Evolutionary conservation across 192 early-diverging fungal species (phyloP).

Genomic region (Podila verticillata): DNA sequence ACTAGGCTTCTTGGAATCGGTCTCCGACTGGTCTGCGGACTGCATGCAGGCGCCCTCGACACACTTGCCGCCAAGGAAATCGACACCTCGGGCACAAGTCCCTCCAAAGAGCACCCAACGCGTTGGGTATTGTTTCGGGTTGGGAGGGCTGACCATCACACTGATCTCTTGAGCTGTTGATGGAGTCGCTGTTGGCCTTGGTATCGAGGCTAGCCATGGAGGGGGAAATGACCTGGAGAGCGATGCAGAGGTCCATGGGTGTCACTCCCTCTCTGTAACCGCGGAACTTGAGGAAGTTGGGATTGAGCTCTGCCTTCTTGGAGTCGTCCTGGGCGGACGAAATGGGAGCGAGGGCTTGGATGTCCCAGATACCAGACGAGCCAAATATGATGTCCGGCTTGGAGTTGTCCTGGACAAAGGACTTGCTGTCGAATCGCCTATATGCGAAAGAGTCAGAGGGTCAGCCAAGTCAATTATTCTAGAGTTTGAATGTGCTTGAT

Average conservation of each 20-base stretch:
- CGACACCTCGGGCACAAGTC: background rate
- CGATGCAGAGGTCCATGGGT: constrained; percentile 1
- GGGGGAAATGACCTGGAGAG: background rate
- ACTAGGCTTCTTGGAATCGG: too few relatives aligned
- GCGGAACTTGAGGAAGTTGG: background rate
- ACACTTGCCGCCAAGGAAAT: background rate
- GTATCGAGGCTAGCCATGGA: too few relatives aligned
- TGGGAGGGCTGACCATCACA: constrained; percentile 1
- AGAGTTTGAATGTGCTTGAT: too few relatives aligned
- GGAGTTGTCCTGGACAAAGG: background rate
- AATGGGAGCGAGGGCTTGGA: background rate
- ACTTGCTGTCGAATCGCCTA: background rate
- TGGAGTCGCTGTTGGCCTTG: background rate
- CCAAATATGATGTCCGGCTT: background rate
- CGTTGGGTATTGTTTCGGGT: background rate
- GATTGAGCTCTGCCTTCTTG: background rate
- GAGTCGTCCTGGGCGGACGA: background rate
- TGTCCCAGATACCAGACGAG: constrained; percentile 1
- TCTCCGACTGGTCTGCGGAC: too few relatives aligned
- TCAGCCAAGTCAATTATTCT: too few relatives aligned
- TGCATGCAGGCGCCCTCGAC: background rate
- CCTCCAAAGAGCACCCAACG: background rate
- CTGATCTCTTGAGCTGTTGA: background rate
- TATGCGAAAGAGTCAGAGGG: too few relatives aligned
- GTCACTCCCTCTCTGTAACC: background rate